Evolutionary conservation across 371 early-diverging fungal genomes (phyloP).

Genomic region (Zancudomyces culisetae): DNA sequence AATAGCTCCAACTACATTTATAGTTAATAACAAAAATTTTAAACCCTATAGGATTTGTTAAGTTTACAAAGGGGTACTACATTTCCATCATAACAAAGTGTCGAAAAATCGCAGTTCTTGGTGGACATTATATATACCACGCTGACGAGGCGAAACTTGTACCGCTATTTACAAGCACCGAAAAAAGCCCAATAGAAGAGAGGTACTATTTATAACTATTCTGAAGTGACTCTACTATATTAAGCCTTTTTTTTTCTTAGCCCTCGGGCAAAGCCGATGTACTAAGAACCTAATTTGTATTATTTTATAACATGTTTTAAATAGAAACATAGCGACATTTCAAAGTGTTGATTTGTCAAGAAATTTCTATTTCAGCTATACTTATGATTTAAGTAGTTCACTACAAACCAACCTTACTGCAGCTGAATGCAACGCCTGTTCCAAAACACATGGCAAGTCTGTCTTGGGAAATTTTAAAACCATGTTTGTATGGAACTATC

Average conservation of each 20-base stretch:
- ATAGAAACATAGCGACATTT: conserved; percentile 11
- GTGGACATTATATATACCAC: conserved; percentile 90
- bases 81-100: conserved; percentile 72
- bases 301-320: neutral
- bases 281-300: neutral
- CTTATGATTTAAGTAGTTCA: conserved; percentile 81
- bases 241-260: neutral
- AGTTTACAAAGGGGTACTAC: conserved; percentile 84
- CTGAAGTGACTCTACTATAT: neutral
- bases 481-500: conserved; percentile 93
- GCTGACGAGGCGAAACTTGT: conserved; percentile 76
- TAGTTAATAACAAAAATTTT: neutral
- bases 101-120: conserved; percentile 73
- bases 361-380: conserved; percentile 43
- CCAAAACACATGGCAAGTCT: neutral
- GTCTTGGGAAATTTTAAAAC: conserved; percentile 29
- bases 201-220: conserved; percentile 19
- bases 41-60: conserved; percentile 51
- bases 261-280: neutral
- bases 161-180: conserved; percentile 38
- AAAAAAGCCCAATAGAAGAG: conserved; percentile 58
- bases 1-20: neutral
- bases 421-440: conserved; percentile 10
- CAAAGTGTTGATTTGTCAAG: conserved; percentile 24
- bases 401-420: conserved; percentile 71